Evolutionary conservation across 495 filamentous ascomycete genomes (phyloP).

Genomic region (Trypethelium eluteriae): DNA sequence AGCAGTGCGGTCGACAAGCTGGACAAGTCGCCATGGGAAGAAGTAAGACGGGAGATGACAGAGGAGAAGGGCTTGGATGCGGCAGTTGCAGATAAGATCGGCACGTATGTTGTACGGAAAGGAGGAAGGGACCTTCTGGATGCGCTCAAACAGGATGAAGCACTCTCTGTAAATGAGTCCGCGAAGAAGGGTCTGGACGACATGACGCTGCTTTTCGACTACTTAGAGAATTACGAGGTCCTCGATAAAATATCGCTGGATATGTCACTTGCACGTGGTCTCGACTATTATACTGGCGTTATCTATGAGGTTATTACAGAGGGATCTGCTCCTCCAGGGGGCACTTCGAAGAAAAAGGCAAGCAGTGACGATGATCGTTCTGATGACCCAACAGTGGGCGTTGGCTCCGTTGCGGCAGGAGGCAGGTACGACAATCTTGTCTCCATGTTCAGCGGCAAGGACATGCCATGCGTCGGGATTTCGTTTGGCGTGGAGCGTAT

Average conservation of each 20-base stretch:
- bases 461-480: constrained; percentile 88
- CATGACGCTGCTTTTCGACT: constrained; percentile 72
- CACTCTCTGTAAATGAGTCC: constrained; percentile 56
- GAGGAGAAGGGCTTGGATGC: constrained; percentile 76
- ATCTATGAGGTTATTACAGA: constrained; percentile 90
- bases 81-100: constrained; percentile 75
- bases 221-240: constrained; percentile 68
- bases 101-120: constrained; percentile 66
- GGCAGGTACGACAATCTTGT: constrained; percentile 91
- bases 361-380: constrained; percentile 72
- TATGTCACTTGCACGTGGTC: constrained; percentile 70
- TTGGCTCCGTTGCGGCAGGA: constrained; percentile 82
- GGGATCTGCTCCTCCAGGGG: constrained; percentile 60
- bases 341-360: constrained; percentile 44
- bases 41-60: constrained; percentile 86
- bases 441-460: constrained; percentile 83
- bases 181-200: constrained; percentile 74
- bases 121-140: constrained; percentile 62
- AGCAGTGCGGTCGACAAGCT: constrained; percentile 92
- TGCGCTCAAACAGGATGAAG: constrained; percentile 53
- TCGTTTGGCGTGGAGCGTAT: constrained; percentile 95
- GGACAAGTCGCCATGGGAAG: constrained; percentile 81
- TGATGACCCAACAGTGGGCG: constrained; percentile 71
- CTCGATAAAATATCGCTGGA: constrained; percentile 70
- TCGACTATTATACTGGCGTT: constrained; percentile 92